Base-by-base conservation (phyloP, 441 rosid species). In the Populus tomentosa region DNA sequence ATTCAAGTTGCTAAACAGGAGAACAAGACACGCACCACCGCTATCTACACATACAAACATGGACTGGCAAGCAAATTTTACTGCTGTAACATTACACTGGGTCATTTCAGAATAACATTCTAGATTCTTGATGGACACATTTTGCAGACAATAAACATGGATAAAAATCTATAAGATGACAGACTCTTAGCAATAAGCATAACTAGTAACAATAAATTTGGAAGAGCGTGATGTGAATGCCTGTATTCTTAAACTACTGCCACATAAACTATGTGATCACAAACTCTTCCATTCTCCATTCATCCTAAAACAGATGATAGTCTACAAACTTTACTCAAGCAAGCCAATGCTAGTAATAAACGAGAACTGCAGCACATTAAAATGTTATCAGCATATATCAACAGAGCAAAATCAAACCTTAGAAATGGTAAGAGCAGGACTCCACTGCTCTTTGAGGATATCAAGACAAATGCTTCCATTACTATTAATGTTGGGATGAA, bases 401-500 rank as follows among this genome's bases (percentile, higher is more conserved):
- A 46, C 20, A 46, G 56, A 14, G 56, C 20, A 14, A 14, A 46
- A 46, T 46, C 20, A 23, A 64, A 64, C 28, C 93, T 91, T 90
- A 65, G 95, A 89, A 38, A 89, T 80, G 80, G 92, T 87, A 69
- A 91, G 88, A 18, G 93, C 92, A 73, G 91, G 93, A 80, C 88
- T 87, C 95, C 94, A 90, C 77, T 90, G 90, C 32, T 91, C 90
- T 81, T 90, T 90, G 24, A 91, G 89, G 78, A 91, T 91, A 78
- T 89, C 94, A n/a, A 91, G 89, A 76, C 96, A 91, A 82, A 91
- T 90, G 81, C 89, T 90, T 4, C 91, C 94, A 30, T 88, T 90
- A 86, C 91, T 91, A 82, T 91, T 88, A 83, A 90, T 88, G 61
- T 90, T 90, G 3, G 94, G 26, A 77, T 91, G 94, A 86, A 83